Base-by-base conservation (phyloP, 805 yeast genomes). In the Kuraishia cidri region DNA sequence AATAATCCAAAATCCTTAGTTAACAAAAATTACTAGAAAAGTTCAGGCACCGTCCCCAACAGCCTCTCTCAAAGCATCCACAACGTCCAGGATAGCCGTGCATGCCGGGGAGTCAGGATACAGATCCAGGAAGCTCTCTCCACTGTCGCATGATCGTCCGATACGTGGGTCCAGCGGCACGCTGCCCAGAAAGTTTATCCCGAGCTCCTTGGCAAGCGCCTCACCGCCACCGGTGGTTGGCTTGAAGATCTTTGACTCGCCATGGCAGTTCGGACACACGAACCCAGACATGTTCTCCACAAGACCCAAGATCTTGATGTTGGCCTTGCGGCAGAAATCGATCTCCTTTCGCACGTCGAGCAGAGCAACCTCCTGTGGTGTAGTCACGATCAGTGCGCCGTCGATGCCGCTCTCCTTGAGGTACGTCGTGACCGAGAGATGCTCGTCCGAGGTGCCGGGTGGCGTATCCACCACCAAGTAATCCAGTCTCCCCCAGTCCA, bases 201-300 rank as follows among this genome's bases (percentile, higher is more conserved):
- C 68, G 52, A 84, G 53, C 38, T 92, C 99, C 43, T 78, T 60
- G 35, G 97, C 92, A 28, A 92, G 60, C 20, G 75, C 75, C 45
- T 73, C 69, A 6, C 97, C 99, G 14, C 99, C 99, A 11, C 98
- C 98, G 0, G 98, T 92, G 2, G 98, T 92, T 11, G 98, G 85
- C 39, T 80, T 79, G 58, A 92, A 92, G 4, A 92, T 88, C 47
- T 79, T 75, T 0, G 95, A 83, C 56, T 88, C 84, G 6, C 92
- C 92, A 40, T 83, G 74, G 58, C 99, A 92, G 48, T 67, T 75
- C 4, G 98, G 98, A 54, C 99, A 92, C 11, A 92, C 97, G 60
- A 92, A 92, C 3, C 98, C 99, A 6, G 95, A 75, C 99, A 92
- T 92, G 54, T 92, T 92, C 53, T 92, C 99, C 13, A 92, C 97